These are phyloP conservation scores for Colletotrichum sp. DNA, from an alignment of 2,329 filamentous ascomycete genomes.

Conservation along the genomic window DNA sequence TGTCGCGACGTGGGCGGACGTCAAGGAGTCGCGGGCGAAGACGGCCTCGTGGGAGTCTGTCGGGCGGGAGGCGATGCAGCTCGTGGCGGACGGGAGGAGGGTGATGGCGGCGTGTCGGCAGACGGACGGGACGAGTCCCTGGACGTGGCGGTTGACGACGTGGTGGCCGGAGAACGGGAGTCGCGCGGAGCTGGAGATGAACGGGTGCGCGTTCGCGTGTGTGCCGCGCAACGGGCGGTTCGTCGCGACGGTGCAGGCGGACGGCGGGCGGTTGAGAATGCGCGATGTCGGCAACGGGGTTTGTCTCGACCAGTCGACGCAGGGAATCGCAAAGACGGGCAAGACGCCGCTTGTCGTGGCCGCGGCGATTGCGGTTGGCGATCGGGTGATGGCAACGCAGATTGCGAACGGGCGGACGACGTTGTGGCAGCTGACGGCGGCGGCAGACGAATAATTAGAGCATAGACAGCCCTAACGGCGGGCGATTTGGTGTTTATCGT, in stretches of 20 bases:
- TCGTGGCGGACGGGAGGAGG: not conserved
- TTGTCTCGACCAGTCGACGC: conserved; percentile 16
- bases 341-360: conserved; percentile 4
- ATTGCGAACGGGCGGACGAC: conserved; percentile 3
- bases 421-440: conserved; percentile 10
- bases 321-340: conserved; percentile 10
- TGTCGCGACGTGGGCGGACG: not conserved
- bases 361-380: not conserved
- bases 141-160: conserved; percentile 4
- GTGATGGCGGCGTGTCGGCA: conserved; percentile 1
- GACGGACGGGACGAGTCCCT: not conserved
- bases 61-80: conserved; percentile 1
- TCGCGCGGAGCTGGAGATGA: conserved; percentile 7
- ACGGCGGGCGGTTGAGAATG: conserved; percentile 3
- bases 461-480: not conserved
- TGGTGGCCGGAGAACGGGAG: conserved; percentile 9
- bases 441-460: not conserved
- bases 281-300: conserved; percentile 5
- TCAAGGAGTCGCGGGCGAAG: not conserved
- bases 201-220: conserved; percentile 6
- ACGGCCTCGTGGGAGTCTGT: not conserved
- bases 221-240: not conserved
- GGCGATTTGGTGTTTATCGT: not conserved
- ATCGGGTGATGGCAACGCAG: conserved; percentile 8
- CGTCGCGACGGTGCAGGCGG: conserved; percentile 11